Base-by-base conservation (phyloP, 495 filamentous ascomycete genomes). In the Aspergillus coremiiformis region DNA sequence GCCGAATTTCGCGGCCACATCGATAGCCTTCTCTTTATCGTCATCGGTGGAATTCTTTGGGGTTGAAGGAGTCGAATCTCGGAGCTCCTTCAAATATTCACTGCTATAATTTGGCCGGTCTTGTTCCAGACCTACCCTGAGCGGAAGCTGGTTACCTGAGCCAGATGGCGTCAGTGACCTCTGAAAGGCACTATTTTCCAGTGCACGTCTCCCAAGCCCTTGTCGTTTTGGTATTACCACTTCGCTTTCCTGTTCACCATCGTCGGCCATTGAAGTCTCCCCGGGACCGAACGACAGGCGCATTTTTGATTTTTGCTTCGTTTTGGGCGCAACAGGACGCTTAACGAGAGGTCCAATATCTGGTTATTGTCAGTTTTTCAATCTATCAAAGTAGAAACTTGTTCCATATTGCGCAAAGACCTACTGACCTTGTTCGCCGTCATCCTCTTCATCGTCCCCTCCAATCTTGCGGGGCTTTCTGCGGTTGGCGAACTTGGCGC, bases 71-170 rank as follows among this genome's bases (percentile, higher is more conserved):
- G 93, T 96, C 8, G 86, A 87, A 45, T 78, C 82, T 49, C 86
- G 84, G 7, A 98, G 77, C 65, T 95, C 88, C 44, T 87, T 84
- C 41, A 98, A 73, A 56, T 92, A 86, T 53, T 93, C 90, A 52
- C 85, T 84, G 66, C 78, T 93, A 68, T 98, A 98, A 52, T 76
- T 87, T 3, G 90, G 92, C 41, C 84, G 73, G 39, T 92, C 86
- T 30, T 86, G 82, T 32, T 82, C 79, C 22, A 76, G 73, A 9
- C 71, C 72, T 5, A 81, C 74, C 20, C 84, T 78, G 32, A 82
- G 66, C 4, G 82, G 78, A 1, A 84, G 22, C 19, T 58, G 66
- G 11, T 74, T 68, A 45, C 73, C 60, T 6, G 63, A 63, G 44
- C 68, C 65, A 37, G 78, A 62, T 55, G 67, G 67, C 47, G 66